Evolutionary conservation across 306 rosid species (phyloP).

Genomic region (Rosa lucieae): DNA sequence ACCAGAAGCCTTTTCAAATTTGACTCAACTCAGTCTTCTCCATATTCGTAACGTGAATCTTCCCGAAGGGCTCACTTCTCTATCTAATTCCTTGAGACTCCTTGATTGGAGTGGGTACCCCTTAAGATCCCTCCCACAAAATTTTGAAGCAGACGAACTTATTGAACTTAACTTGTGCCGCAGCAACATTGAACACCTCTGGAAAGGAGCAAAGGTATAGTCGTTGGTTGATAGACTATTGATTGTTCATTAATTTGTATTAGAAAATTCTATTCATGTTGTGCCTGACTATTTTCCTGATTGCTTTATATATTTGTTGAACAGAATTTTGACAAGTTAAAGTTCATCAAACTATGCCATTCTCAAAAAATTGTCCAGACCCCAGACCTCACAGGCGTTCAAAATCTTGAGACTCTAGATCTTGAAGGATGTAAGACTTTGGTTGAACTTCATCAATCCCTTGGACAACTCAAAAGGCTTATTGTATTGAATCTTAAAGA

Average conservation of each 20-base stretch:
- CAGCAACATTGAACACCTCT: slow-evolving; percentile 15
- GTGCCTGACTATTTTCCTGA: too few relatives aligned
- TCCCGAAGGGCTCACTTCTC: not conserved
- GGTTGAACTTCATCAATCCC: not conserved
- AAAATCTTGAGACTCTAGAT: not conserved
- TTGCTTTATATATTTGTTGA: too few relatives aligned
- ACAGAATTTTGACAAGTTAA: not conserved
- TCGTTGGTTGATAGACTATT: too few relatives aligned
- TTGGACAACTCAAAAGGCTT: not conserved
- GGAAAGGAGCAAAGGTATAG: slow-evolving; percentile 19
- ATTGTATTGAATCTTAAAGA: not conserved
- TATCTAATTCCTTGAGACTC: not conserved
- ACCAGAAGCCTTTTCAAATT: not conserved
- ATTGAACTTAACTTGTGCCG: slow-evolving; percentile 8
- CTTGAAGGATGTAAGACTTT: not conserved
- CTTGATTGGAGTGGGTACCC: slow-evolving; percentile 9
- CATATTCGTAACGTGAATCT: not conserved
- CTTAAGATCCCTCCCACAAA: slow-evolving; percentile 4
- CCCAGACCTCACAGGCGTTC: not conserved
- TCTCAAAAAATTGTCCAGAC: not conserved
- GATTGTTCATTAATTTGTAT: too few relatives aligned
- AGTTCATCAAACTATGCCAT: not conserved
- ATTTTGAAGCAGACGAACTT: slow-evolving; percentile 4
- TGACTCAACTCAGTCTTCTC: not conserved
- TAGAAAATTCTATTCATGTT: too few relatives aligned